A percentile compares a stretch with the other conserved stretches of the same genome.
These are phyloP conservation scores for Butyriboletus loyo DNA, from an alignment of 768 basidiomycete species.

Conservation along the genomic window DNA sequence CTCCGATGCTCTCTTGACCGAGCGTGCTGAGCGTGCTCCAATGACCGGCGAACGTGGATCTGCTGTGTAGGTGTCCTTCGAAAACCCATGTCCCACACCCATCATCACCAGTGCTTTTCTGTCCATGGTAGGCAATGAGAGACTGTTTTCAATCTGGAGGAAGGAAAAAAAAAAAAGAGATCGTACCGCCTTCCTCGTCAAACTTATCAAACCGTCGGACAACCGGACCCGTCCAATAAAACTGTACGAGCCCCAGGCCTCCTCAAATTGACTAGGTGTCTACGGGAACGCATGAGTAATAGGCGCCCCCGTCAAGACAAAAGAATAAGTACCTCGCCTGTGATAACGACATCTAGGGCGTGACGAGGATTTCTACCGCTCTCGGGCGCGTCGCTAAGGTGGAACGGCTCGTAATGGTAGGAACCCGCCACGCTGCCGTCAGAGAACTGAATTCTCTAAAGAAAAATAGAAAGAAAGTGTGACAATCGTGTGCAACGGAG, in stretches of 20 bases:
- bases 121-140: slow-evolving; percentile 5
- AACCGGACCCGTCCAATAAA: slow-evolving; percentile 55
- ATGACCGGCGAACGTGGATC: slow-evolving; percentile 49
- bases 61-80: slow-evolving; percentile 51
- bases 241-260: slow-evolving; percentile 65
- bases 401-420: slow-evolving; percentile 32
- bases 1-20: slow-evolving; percentile 38
- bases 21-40: slow-evolving; percentile 42
- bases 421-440: slow-evolving; percentile 24
- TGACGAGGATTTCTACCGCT: slow-evolving; percentile 27
- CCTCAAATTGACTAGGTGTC: slow-evolving; percentile 53
- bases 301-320: slow-evolving; percentile 17
- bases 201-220: slow-evolving; percentile 55
- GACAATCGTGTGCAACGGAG: slow-evolving; percentile 18
- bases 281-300: slow-evolving; percentile 32
- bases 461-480: slow-evolving; percentile 7
- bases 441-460: slow-evolving; percentile 25
- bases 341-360: slow-evolving; percentile 36
- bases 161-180: slow-evolving; percentile 15
- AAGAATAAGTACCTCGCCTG: slow-evolving; percentile 30
- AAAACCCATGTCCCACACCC: slow-evolving; percentile 53
- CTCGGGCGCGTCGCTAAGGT: slow-evolving; percentile 27
- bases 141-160: not conserved
- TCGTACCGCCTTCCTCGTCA: slow-evolving; percentile 61
- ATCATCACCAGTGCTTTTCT: slow-evolving; percentile 43